These are phyloP conservation scores for Astrothelium macrocarpum DNA, from an alignment of 495 filamentous ascomycete genomes.

Conservation along the genomic window DNA sequence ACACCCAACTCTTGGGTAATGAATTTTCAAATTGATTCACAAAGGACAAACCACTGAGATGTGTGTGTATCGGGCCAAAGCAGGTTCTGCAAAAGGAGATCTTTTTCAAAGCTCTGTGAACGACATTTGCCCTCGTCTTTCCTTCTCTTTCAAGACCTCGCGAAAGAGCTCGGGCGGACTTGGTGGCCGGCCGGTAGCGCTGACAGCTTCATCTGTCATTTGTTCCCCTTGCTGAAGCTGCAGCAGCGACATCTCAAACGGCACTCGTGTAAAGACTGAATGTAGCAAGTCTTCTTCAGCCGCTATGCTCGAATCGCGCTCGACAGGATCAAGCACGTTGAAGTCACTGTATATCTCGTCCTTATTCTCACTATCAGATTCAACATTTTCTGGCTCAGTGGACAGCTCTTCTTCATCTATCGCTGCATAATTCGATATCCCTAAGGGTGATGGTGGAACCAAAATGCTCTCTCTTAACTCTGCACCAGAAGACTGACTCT, in stretches of 20 bases:
- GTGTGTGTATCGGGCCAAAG: background rate
- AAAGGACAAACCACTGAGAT: background rate
- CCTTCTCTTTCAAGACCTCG: background rate
- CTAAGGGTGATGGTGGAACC: background rate
- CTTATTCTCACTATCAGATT: background rate
- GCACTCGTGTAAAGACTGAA: background rate
- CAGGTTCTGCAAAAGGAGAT: background rate
- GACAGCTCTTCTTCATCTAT: background rate
- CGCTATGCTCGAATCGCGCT: background rate
- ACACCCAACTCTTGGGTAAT: background rate
- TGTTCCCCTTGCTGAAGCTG: background rate
- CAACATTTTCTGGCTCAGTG: background rate
- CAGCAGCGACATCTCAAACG: background rate
- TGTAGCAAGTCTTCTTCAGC: background rate
- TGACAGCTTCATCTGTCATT: background rate
- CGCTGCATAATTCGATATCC: background rate
- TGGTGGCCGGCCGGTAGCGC: conserved; percentile 4
- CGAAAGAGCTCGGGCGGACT: conserved; percentile 5
- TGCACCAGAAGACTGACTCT: background rate
- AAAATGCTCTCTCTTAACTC: background rate
- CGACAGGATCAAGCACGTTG: conserved; percentile 2
- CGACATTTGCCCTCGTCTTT: background rate
- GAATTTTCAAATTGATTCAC: background rate
- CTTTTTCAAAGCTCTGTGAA: background rate
- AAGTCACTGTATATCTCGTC: conserved; percentile 3